Evolutionary conservation across 495 filamentous ascomycete species (phyloP).

Genomic region (Thozetella sp.): DNA sequence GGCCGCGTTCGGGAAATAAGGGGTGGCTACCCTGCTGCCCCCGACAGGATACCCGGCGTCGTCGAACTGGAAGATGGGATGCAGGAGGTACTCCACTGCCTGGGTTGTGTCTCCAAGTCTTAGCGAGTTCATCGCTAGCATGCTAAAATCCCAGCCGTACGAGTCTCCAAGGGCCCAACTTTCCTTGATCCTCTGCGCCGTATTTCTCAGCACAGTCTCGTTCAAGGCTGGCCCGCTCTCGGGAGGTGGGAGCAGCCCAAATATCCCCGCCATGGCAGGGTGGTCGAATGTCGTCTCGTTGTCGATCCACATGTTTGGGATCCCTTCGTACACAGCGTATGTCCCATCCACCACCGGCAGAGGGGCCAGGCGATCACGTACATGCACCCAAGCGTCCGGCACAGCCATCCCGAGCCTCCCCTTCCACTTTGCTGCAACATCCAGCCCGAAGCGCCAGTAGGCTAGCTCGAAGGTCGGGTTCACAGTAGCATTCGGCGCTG

Average conservation of each 20-base stretch:
- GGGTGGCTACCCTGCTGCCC: constrained; percentile 52
- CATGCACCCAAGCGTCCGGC: constrained; percentile 36
- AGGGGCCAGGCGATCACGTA: constrained; percentile 45
- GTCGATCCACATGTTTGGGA: constrained; percentile 49
- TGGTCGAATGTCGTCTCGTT: constrained; percentile 47
- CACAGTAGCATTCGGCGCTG: constrained; percentile 46
- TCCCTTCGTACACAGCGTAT: constrained; percentile 51
- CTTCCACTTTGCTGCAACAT: constrained; percentile 41
- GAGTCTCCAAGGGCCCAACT: constrained; percentile 48
- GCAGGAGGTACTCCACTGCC: constrained; percentile 49
- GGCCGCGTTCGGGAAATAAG: constrained; percentile 54
- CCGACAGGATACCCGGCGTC: constrained; percentile 55
- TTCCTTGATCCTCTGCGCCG: constrained; percentile 40
- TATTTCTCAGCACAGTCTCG: constrained; percentile 37
- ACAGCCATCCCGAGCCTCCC: constrained; percentile 30
- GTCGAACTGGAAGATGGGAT: constrained; percentile 49
- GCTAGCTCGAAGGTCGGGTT: constrained; percentile 57
- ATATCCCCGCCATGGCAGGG: constrained; percentile 50
- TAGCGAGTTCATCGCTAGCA: constrained; percentile 56
- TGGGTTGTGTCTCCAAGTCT: constrained; percentile 43
- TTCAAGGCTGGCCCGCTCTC: constrained; percentile 34
- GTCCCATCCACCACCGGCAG: constrained; percentile 43
- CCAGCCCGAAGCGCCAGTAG: constrained; percentile 53
- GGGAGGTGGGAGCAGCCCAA: constrained; percentile 49
- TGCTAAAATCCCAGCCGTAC: constrained; percentile 56